Base-by-base conservation (phyloP, 805 yeast genomes). In the Tetrapisispora pingtungensis region DNA sequence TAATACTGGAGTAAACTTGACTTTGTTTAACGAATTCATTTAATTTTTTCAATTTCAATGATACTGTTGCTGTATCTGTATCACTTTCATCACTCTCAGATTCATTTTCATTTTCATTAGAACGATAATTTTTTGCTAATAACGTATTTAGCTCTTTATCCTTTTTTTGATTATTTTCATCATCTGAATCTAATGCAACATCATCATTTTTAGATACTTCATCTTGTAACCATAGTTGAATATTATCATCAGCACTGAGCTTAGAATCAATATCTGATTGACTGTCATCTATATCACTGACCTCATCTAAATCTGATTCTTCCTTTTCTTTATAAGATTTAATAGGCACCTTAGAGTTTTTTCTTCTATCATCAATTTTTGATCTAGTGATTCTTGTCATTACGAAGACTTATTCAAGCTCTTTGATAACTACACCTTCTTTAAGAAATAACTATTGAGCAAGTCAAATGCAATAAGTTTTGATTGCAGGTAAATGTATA, bases 1-100 rank as follows among this genome's bases (percentile, higher is more conserved):
- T 84, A 51, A 90, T 86, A 49, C 81, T 77, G 1, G 97, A 83
- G 63, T 86, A 90, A 1, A 89, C 76, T 58, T 87, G 89, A 15
- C 96, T 85, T 57, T 85, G 81, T 54, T 84, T 82, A n/a, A 90
- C 87, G 49, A 90, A 70, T 32, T 77, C 79, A 46, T 84, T 75
- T 43, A 90, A 67, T 44, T 86, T 73, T 43, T 74, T 73, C 36
- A 87, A 66, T 55, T 86, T 85, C 37, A 68, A 65, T 33, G 78
- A 77, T n/a, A 67, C 66, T 2, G 77, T 69, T 17, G 75, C 62
- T 7, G 62, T 61, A 44, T 78, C 69, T 37, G 62, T 58, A 33
- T 56, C 58, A 33, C 55, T 50, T n/a, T 47, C 35, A 24, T 49
- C 58, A 10, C 52, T 50, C 7, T 43, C 50, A 17, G 46, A 49